Evolutionary conservation across 805 yeast genomes (phyloP).

Genomic region (Candida argentea): DNA sequence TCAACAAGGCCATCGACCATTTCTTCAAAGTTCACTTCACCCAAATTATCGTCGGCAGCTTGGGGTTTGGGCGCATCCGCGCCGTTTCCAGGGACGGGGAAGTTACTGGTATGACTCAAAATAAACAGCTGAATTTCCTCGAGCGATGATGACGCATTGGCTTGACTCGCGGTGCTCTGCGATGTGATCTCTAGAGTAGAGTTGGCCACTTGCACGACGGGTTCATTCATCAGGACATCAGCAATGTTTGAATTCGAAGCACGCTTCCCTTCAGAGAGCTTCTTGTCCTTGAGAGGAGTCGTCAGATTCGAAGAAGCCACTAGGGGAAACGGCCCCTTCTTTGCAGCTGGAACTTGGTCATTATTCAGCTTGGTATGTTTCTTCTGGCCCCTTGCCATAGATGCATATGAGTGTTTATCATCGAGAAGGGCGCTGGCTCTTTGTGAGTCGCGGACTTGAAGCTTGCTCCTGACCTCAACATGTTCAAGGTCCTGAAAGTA

Average conservation of each 20-base stretch:
- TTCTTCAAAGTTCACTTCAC: conserved; percentile 4
- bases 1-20: conserved; percentile 12
- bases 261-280: too few species aligned
- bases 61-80: conserved; percentile 3
- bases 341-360: too few species aligned
- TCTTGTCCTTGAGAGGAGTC: too few species aligned
- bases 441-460: conserved; percentile 2
- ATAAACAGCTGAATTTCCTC: conserved; percentile 29
- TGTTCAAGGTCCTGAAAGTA: conserved; percentile 1
- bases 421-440: conserved; percentile 1
- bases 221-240: too few species aligned
- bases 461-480: neutral
- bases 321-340: too few species aligned
- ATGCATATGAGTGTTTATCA: conserved; percentile 5
- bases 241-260: too few species aligned
- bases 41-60: conserved; percentile 1
- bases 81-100: conserved; percentile 5
- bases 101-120: conserved; percentile 20
- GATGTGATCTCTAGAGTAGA: neutral
- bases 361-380: too few species aligned
- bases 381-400: too few species aligned
- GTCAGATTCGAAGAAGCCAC: too few species aligned
- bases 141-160: conserved; percentile 15
- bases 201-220: too few species aligned
- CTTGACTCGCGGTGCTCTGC: conserved; percentile 1